Conservation (phyloP, 371 early-diverging fungal species). For the Coemansia sp. region DNA sequence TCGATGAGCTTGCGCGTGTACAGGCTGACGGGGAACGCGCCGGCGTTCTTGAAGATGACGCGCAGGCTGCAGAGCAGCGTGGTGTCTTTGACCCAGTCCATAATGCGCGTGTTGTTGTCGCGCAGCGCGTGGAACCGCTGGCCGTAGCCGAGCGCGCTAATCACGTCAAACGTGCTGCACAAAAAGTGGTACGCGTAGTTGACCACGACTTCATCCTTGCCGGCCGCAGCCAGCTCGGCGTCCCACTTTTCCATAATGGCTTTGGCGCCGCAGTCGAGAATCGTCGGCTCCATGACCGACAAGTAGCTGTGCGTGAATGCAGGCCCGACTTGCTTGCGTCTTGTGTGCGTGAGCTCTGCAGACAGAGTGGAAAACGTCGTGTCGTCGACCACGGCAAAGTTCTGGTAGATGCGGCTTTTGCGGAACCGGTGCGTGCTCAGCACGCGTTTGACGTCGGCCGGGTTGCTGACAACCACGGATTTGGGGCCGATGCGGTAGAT, state of each 20-base stretch:
- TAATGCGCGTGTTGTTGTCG: conserved; percentile 10
- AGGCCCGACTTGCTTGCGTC: conserved; percentile 31
- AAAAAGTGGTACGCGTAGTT: conserved; percentile 17
- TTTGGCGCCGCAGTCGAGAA: conserved; percentile 26
- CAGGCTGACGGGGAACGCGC: conserved; percentile 13
- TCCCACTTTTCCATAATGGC: conserved; percentile 26
- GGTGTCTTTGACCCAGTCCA: conserved; percentile 24
- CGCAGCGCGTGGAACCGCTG: conserved; percentile 29
- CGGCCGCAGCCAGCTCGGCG: neutral
- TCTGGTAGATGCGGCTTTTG: conserved; percentile 19
- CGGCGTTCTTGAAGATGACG: neutral
- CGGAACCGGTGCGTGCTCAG: conserved; percentile 18
- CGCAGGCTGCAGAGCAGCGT: conserved; percentile 1
- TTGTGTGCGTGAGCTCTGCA: conserved; percentile 9
- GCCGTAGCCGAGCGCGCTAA: conserved; percentile 31
- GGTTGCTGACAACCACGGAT: conserved; percentile 22
- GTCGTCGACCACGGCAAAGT: conserved; percentile 17
- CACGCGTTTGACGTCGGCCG: conserved; percentile 17
- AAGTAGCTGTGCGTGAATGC: conserved; percentile 24
- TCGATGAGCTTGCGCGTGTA: conserved; percentile 6
- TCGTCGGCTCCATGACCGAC: conserved; percentile 31
- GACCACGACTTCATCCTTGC: neutral
- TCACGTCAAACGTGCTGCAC: conserved; percentile 20
- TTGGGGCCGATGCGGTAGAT: conserved; percentile 20
- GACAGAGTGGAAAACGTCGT: conserved; percentile 20